Percentiles rank a stretch among this genome's conserved stretches.
Conservation (phyloP, 75 land plant genomes). For the Pinus albicaulis region DNA sequence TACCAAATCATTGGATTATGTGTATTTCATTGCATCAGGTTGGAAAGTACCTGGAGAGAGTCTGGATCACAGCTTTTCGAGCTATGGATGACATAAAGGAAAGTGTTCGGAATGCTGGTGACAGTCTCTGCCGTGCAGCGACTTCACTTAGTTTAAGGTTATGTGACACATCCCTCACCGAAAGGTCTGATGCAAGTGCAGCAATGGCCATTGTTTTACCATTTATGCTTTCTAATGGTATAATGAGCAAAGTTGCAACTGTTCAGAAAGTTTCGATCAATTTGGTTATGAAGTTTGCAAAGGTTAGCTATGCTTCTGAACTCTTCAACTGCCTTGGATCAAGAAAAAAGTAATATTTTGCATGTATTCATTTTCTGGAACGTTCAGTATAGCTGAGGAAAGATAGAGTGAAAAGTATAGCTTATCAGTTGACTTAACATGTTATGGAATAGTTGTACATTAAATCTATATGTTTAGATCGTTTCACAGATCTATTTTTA, state of each 20-base stretch:
- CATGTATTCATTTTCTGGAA: not conserved
- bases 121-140: conserved; percentile 74
- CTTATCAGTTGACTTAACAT: not conserved
- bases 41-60: conserved; percentile 62
- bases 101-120: conserved; percentile 87
- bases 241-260: conserved; percentile 76
- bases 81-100: conserved; percentile 99
- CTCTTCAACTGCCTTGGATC: not conserved
- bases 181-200: conserved; percentile 63
- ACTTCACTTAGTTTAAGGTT: conserved; percentile 76
- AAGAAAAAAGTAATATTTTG: not conserved
- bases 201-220: conserved; percentile 85
- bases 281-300: conserved; percentile 90
- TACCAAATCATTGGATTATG: not conserved
- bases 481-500: not conserved
- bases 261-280: conserved; percentile 74
- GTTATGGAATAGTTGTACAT: not conserved
- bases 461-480: not conserved
- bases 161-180: conserved; percentile 75
- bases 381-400: not conserved
- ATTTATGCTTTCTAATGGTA: conserved; percentile 75
- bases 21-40: conserved; percentile 36
- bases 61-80: conserved; percentile 85
- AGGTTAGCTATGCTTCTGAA: conserved; percentile 38
- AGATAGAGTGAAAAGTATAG: not conserved